Percentiles rank a stretch among this genome's conserved stretches.
Evolutionary conservation across 768 basidiomycete species (phyloP).

Genomic region (Cystobasidium tubakii): DNA sequence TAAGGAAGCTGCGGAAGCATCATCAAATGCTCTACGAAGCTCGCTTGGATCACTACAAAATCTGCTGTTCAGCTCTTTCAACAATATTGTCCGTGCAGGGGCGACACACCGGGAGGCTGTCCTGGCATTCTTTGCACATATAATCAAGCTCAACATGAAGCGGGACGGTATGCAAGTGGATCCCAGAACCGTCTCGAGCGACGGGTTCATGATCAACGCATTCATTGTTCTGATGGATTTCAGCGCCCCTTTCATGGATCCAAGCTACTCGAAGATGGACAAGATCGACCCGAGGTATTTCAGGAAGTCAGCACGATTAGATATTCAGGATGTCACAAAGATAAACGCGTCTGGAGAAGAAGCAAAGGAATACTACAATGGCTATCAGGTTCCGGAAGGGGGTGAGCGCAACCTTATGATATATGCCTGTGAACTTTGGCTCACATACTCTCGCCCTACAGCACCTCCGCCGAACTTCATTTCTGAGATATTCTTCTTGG

Average conservation of each 20-base stretch:
- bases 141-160: conserved; percentile 68
- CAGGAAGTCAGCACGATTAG: conserved; percentile 60
- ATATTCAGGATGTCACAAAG: conserved; percentile 81
- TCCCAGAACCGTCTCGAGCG: conserved; percentile 73
- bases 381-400: neutral
- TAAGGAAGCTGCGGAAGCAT: conserved; percentile 69
- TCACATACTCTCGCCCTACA: conserved; percentile 44
- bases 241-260: conserved; percentile 92
- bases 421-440: neutral
- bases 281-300: conserved; percentile 81
- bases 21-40: conserved; percentile 75
- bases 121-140: conserved; percentile 70
- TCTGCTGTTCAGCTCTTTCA: conserved; percentile 79
- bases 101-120: conserved; percentile 72
- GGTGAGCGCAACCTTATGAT: neutral
- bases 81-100: conserved; percentile 65
- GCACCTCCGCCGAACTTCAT: conserved; percentile 81
- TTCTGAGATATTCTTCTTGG: conserved; percentile 86
- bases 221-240: conserved; percentile 75
- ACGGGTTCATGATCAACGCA: conserved; percentile 87
- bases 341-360: conserved; percentile 89
- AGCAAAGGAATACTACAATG: conserved; percentile 61
- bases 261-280: conserved; percentile 79
- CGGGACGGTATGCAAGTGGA: conserved; percentile 93
- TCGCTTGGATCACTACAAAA: conserved; percentile 55